Base-by-base conservation (phyloP, 164 flowering plant genomes). In the Magnolia changhungtana region DNA sequence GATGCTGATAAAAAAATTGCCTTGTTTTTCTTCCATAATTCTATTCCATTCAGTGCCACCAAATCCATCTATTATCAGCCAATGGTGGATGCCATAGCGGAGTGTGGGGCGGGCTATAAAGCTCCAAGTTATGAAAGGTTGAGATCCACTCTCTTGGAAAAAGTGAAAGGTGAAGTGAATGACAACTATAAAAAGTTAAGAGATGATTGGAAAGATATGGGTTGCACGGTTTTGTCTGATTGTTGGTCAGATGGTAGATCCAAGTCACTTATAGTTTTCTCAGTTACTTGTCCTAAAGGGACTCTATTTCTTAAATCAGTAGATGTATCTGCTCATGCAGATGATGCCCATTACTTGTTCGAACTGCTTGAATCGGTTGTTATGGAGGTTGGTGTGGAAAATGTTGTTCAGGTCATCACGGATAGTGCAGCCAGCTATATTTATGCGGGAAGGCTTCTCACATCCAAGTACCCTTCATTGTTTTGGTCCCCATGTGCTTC, bases 401-500 rank as follows among this genome's bases (percentile, higher is more conserved):
- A 87, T 82, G 91, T 92, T 82, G 88, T 90, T 71, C 97, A 92
- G 82, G 88, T 92, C 52, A 82, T 92, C 73, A 90, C 94, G 3
- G 89, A 89, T 81, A 77, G 82, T 73, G 76, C 84, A 23, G 83
- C 85, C 20, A 82, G 83, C 84, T 88, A 83, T 82, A 82, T 83
- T 67, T 80, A 80, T 82, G 93, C 90, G 1, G 93, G 92, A 69
- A 86, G 86, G 83, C 88, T 86, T 78, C 86, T 92, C 20, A 86
- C 87, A 86, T 72, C 85, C 45, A 89, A 85, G 80, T 88, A 89
- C 69, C 78, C 79, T 71, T 80, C 92, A 31, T 63, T 92, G 74
- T 92, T 89, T 77, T 90, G 93, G 90, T 83, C 89, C 67, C 92
- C 93, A 24, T 92, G 95, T 87, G 97, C 93, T 69, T 84, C 93